Percentiles rank a stretch among this genome's conserved stretches.
Evolutionary conservation across 441 rosid species (phyloP).

Genomic region (Gossypium davidsonii): DNA sequence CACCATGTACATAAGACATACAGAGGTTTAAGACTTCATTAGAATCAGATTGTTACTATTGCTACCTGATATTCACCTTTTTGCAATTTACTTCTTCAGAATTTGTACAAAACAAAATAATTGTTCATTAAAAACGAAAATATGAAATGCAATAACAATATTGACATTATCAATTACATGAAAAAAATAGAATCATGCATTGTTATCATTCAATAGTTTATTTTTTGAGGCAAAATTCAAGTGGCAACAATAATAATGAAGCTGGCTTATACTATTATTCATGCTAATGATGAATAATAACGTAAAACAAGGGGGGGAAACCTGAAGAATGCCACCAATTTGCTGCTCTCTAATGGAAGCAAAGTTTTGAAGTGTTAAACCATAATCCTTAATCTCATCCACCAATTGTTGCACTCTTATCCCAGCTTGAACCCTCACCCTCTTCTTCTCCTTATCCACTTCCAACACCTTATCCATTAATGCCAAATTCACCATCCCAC

Average conservation of each 20-base stretch:
- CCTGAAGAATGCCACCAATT: conserved; percentile 93
- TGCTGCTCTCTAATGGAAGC: conserved; percentile 97
- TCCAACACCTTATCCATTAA: conserved; percentile 78
- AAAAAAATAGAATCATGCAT: background rate
- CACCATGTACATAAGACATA: background rate
- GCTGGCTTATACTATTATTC: background rate
- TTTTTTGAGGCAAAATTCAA: background rate
- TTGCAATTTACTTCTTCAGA: background rate
- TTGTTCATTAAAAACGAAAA: background rate
- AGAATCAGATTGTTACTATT: background rate
- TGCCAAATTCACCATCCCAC: conserved; percentile 83
- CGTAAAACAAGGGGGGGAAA: conserved; percentile 8
- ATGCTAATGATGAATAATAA: background rate
- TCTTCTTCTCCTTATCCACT: conserved; percentile 77
- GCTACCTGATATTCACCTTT: background rate
- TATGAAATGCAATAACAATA: background rate
- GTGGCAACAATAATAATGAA: background rate
- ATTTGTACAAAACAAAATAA: background rate
- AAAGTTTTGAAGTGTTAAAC: conserved; percentile 82
- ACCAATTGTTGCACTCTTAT: conserved; percentile 80
- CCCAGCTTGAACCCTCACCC: conserved; percentile 78
- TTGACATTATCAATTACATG: background rate
- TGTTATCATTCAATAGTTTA: background rate
- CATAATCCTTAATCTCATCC: conserved; percentile 69
- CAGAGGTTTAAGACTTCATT: background rate